These are phyloP conservation scores for Saccharomyces mikatae DNA, from an alignment of 805 yeast genomes.

Conservation along the genomic window DNA sequence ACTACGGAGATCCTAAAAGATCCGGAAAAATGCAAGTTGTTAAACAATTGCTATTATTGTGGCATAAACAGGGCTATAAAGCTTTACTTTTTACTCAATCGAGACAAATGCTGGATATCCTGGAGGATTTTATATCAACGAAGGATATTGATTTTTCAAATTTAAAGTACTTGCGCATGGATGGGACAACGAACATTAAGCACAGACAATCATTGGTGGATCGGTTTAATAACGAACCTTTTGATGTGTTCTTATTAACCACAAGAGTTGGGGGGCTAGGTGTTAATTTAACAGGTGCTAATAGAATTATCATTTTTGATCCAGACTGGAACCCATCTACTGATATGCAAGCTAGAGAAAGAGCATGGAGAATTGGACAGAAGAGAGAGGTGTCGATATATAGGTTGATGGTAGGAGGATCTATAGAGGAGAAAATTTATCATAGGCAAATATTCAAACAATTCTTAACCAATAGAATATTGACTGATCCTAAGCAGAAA, in stretches of 20 bases:
- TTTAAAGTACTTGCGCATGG: slow-evolving; percentile 73
- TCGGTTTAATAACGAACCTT: slow-evolving; percentile 55
- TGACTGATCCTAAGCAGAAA: slow-evolving; percentile 91
- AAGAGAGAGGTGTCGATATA: slow-evolving; percentile 86
- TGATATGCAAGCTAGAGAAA: slow-evolving; percentile 90
- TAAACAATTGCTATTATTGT: slow-evolving; percentile 59
- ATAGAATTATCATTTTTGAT: slow-evolving; percentile 85
- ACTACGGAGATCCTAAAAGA: slow-evolving; percentile 49
- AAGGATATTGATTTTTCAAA: slow-evolving; percentile 30
- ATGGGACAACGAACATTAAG: slow-evolving; percentile 80
- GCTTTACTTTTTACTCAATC: slow-evolving; percentile 87
- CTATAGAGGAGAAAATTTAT: slow-evolving; percentile 93
- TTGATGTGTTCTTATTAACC: slow-evolving; percentile 69
- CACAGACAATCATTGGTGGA: slow-evolving; percentile 76
- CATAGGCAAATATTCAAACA: slow-evolving; percentile 96
- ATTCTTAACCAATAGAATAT: slow-evolving; percentile 81
- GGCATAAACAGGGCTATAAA: slow-evolving; percentile 73
- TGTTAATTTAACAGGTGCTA: slow-evolving; percentile 89
- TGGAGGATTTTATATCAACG: slow-evolving; percentile 55
- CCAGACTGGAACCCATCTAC: slow-evolving; percentile 99
- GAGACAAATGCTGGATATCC: slow-evolving; percentile 83
- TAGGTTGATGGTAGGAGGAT: slow-evolving; percentile 85
- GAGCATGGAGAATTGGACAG: slow-evolving; percentile 97
- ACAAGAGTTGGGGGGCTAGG: slow-evolving; percentile 97
- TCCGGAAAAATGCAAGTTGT: slow-evolving; percentile 93